phyloP scores from a whole-genome alignment of 2,329 filamentous ascomycete species.

The Arthrocladium fulminans region DNA sequence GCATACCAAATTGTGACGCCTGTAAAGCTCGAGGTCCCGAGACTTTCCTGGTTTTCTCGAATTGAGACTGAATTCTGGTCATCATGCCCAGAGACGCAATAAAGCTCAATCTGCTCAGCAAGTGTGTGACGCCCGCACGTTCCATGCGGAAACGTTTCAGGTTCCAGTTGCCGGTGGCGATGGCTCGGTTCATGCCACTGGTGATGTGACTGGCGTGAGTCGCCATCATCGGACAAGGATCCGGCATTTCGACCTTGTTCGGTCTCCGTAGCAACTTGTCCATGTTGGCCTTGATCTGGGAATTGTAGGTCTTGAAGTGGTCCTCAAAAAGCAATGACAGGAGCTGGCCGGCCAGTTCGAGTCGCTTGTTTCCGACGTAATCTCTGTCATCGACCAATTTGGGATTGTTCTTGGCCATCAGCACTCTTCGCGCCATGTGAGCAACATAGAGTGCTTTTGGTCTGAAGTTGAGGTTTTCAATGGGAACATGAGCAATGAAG shows the following conservation, averaged over 20 bases:
- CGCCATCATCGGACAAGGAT: slow-evolving; percentile 74
- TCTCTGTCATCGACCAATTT: slow-evolving; percentile 91
- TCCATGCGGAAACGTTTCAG: slow-evolving; percentile 99
- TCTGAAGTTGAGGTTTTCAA: slow-evolving; percentile 84
- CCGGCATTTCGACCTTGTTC: slow-evolving; percentile 77
- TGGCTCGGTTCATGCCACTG: slow-evolving; percentile 85
- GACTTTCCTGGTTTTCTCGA: slow-evolving; percentile 96
- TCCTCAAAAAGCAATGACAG: slow-evolving; percentile 92
- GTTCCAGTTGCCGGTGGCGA: slow-evolving; percentile 96
- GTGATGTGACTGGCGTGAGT: slow-evolving; percentile 83
- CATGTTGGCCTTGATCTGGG: slow-evolving; percentile 81
- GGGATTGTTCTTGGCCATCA: slow-evolving; percentile 86
- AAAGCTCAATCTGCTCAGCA: slow-evolving; percentile 89
- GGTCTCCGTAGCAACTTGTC: slow-evolving; percentile 95
- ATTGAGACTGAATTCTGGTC: slow-evolving; percentile 96
- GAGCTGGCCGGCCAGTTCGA: slow-evolving; percentile 91
- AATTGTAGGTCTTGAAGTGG: slow-evolving; percentile 90
- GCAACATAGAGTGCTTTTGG: slow-evolving; percentile 96
- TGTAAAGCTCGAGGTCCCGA: slow-evolving; percentile 91
- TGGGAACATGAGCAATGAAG: slow-evolving; percentile 88
- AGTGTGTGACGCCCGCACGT: slow-evolving; percentile 89
- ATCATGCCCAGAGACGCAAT: slow-evolving; percentile 98
- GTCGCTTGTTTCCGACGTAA: slow-evolving; percentile 93
- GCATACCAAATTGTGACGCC: slow-evolving; percentile 96
- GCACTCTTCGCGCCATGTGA: slow-evolving; percentile 90